Base-by-base conservation (phyloP, 2,329 filamentous ascomycete genomes). In the Cladosporium halotolerans region DNA sequence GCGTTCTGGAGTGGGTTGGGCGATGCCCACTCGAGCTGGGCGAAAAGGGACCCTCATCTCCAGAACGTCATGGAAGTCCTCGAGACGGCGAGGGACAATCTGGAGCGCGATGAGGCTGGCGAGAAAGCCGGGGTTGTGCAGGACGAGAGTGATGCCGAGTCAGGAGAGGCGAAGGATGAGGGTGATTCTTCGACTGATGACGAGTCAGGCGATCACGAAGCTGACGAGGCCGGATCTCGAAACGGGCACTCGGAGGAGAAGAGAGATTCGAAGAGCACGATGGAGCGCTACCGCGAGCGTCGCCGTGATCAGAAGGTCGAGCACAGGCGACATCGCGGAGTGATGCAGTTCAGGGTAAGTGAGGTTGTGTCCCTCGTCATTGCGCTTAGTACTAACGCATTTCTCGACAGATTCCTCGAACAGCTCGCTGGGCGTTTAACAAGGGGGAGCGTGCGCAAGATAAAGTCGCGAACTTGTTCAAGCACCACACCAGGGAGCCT, bases 271-370 rank as follows among this genome's bases (percentile, higher is more conserved):
- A 57, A 60, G 4, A 65, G 64, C 10, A 62, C 63, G 4, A 68
- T 70, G 1, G 36, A 68, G 74, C 9, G 76, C 78, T 41, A 73
- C 79, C 63, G 55, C 82, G 43, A 78, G 76, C 53, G 83, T 86
- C 55, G 86, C 83, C 64, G 81, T 78, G 63, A 73, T 76, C 54
- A 77, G 58, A 80, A 78, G 67, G 76, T 79, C 56, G 69, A 86
- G 58, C 83, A 88, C 66, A 73, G 84, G 45, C 78, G 80, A 63
- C 83, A 89, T 62, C 72, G 83, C 18, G 86, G 86, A 0, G 64
- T 86, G 39, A 89, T 89, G 86, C 86, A 89, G 70, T 89, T 84
- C 82, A 79, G 78, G 63, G 65, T 63, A 89, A 70, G 89, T 84
- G 81, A 79, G 78, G 63, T 64, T 63, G 36, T n/a, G 13, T 14